These are phyloP conservation scores for Pseudoscleropodium purum DNA, from an alignment of 225 moss, liverwort and hornwort species.

Conservation along the genomic window DNA sequence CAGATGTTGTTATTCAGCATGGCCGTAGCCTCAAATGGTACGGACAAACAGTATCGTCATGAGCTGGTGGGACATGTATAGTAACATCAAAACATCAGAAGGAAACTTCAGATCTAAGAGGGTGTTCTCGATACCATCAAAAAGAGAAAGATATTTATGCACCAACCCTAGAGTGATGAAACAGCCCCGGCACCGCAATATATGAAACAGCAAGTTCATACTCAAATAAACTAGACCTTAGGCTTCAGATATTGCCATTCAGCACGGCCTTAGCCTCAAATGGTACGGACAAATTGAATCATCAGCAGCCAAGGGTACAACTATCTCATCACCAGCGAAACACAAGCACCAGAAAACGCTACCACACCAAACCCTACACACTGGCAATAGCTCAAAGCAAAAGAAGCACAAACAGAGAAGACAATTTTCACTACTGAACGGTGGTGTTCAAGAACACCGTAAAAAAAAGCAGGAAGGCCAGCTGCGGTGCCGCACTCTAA, in stretches of 20 bases:
- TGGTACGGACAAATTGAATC: not conserved
- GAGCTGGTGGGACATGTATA: no score
- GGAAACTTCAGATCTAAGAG: not conserved
- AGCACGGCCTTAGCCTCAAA: not conserved
- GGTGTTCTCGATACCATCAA: no score
- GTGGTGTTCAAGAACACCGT: not conserved
- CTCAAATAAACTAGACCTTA: not conserved
- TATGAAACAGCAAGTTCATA: not conserved
- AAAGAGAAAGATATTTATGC: rapidly evolving
- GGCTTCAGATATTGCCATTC: not conserved
- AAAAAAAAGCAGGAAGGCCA: not conserved
- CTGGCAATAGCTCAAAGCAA: not conserved
- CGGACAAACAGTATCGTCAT: not conserved
- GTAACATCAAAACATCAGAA: no score
- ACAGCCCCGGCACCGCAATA: no score
- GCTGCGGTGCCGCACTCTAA: not conserved
- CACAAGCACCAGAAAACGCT: not conserved
- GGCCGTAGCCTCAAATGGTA: not conserved
- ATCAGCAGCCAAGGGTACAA: not conserved
- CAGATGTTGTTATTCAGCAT: not conserved
- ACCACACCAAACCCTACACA: not conserved
- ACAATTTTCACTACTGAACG: not conserved
- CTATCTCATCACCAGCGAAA: no score
- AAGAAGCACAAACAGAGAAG: not conserved
- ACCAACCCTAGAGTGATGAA: not conserved